Conservation (phyloP, 179 eudicot species). For the Sideroxylon spinosum region DNA sequence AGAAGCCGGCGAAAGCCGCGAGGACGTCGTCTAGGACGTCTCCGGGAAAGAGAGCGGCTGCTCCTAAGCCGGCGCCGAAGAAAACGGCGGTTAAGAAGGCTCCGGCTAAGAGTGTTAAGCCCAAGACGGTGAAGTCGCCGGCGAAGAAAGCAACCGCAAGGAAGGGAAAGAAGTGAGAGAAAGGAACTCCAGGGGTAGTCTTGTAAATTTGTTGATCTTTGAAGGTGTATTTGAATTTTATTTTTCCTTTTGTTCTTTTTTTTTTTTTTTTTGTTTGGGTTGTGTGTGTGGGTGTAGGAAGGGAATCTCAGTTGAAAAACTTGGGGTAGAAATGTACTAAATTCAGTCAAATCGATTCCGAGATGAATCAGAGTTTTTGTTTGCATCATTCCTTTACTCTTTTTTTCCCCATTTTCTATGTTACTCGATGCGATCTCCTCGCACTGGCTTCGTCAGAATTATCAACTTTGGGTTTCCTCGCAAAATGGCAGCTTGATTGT, state of each 20-base stretch:
- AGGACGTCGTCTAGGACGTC: conserved; percentile 27
- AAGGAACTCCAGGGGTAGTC: conserved; percentile 14
- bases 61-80: conserved; percentile 22
- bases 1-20: conserved; percentile 22
- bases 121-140: conserved; percentile 24
- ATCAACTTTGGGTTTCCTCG: too few relatives aligned
- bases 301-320: too few relatives aligned
- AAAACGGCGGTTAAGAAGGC: conserved; percentile 17
- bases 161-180: conserved; percentile 22
- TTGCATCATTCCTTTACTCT: not conserved
- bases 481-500: too few relatives aligned
- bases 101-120: conserved; percentile 21
- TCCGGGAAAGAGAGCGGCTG: conserved; percentile 28
- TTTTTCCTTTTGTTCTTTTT: not conserved
- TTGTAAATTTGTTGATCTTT: conserved; percentile 21
- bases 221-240: conserved; percentile 1
- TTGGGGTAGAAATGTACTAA: not conserved
- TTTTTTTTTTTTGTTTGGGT: not conserved
- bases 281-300: too few relatives aligned
- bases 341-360: not conserved
- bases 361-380: not conserved
- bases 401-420: not conserved
- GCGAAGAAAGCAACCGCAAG: conserved; percentile 29
- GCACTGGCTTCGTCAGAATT: too few relatives aligned
- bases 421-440: not conserved